Base-by-base conservation (phyloP, 176 grass and related monocot species). In the Oryza glaberrima region DNA sequence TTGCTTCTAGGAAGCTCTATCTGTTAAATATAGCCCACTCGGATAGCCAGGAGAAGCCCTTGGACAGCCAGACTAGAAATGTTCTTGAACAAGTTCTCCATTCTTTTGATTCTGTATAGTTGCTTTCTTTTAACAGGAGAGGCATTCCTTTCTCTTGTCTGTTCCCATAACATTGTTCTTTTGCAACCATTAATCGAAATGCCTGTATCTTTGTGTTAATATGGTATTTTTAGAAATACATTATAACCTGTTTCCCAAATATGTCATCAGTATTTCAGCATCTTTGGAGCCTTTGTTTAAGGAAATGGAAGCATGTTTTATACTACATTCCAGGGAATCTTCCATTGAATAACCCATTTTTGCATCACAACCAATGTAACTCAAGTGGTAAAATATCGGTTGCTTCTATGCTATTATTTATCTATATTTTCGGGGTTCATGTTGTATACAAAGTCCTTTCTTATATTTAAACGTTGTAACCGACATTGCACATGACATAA, bases 61-160 rank as follows among this genome's bases (percentile, higher is more conserved):
- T 98, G 86, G 84, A 86, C 60, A 74, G 19, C 69, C 23, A 94
- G 69, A 95, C 88, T n/a, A 94, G 88, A 92, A 69, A 47, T 82
- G 20, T 92, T 69, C 69, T 98, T 47, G 96, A 98, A 87, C 72
- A 90, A 86, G 85, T 94, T 22, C 91, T 98, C 75, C 91, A 94
- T 88, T 98, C 96, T 76, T 98, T 98, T 89, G 93, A 95, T 87
- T 82, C 89, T 72, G 43, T 90, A 68, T 95, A 93, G 81, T 76
- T 77, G 8, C 13, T 82, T 38, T 72, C 16, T 67, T 46, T 77
- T 58, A n/a, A 74, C n/a, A 64, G 3, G 16, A 64, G 68, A 41
- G 80, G 45, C 52, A 67, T n/a, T 66, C 0, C 8, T 41, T 28
- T 54, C 36, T 45, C 38, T 81, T 65, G 69, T 61, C 49, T 73